A percentile compares a stretch with the other conserved stretches of the same genome.
Conservation (phyloP, 805 yeast genomes). For the Maudiozyma barnettii region DNA sequence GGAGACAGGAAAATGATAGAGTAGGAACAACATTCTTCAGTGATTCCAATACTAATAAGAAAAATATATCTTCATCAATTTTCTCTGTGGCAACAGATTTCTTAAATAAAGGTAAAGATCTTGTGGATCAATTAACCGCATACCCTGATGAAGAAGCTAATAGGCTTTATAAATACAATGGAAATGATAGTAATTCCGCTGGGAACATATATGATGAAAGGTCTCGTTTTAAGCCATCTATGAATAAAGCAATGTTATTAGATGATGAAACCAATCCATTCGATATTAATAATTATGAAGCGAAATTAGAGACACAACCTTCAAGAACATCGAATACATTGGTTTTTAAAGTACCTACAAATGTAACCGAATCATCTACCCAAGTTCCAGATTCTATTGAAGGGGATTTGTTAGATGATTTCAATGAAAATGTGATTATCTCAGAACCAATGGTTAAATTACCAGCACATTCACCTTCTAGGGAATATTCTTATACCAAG, state of each 20-base stretch:
- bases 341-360: neutral
- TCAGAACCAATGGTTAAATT: neutral
- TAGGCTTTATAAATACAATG: slow-evolving; percentile 8
- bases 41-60: slow-evolving; percentile 2
- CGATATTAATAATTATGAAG: neutral
- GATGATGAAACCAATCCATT: neutral
- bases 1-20: neutral
- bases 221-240: neutral
- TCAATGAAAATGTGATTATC: slow-evolving; percentile 1
- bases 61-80: slow-evolving; percentile 4
- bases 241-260: neutral
- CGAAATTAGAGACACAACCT: neutral
- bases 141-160: slow-evolving; percentile 16
- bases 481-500: no score
- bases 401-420: slow-evolving; percentile 9
- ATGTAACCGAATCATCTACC: neutral
- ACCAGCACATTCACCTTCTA: neutral
- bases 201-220: neutral
- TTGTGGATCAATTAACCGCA: slow-evolving; percentile 19
- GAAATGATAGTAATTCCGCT: neutral
- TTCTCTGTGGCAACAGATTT: slow-evolving; percentile 23
- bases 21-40: slow-evolving; percentile 2
- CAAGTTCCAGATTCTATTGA: neutral
- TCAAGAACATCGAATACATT: neutral
- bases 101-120: slow-evolving; percentile 26